These are phyloP conservation scores for Cytospora piceae DNA, from an alignment of 2,329 filamentous ascomycete species.

Conservation along the genomic window DNA sequence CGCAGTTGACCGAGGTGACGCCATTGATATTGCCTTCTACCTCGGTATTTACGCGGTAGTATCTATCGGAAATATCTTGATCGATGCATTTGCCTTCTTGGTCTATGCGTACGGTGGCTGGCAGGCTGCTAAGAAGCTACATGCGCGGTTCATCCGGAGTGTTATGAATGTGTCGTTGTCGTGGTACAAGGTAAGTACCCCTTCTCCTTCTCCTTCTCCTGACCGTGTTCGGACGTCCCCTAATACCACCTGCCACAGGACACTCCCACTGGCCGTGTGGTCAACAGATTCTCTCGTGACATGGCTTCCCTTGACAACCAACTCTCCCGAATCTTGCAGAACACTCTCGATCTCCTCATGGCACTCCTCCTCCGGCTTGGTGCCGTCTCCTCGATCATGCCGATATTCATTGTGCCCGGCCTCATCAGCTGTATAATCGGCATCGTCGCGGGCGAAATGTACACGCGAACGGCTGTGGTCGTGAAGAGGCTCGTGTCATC, in stretches of 20 bases:
- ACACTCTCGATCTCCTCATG: conserved; percentile 46
- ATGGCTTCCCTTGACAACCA: conserved; percentile 56
- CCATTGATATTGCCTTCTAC: conserved; percentile 54
- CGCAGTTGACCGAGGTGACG: conserved; percentile 49
- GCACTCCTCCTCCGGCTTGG: conserved; percentile 42
- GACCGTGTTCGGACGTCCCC: neutral
- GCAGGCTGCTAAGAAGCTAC: conserved; percentile 57
- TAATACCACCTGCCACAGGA: conserved; percentile 27
- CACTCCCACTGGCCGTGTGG: conserved; percentile 40
- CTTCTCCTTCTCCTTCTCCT: no score
- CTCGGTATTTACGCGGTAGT: conserved; percentile 56
- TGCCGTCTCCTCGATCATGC: conserved; percentile 48
- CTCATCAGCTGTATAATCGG: conserved; percentile 44
- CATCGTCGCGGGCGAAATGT: conserved; percentile 47
- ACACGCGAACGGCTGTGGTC: conserved; percentile 48
- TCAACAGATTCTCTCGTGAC: conserved; percentile 46
- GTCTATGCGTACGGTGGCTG: conserved; percentile 60
- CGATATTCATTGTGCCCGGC: conserved; percentile 48
- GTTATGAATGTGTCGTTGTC: conserved; percentile 58
- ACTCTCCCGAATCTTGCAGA: conserved; percentile 50
- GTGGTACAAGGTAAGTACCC: conserved; percentile 52
- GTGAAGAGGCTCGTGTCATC: conserved; percentile 47
- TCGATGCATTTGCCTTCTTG: conserved; percentile 48
- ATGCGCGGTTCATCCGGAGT: conserved; percentile 55
- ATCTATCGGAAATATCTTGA: conserved; percentile 47